These are phyloP conservation scores for Rhodofomes roseus DNA, from an alignment of 1,284 basidiomycete species.

Conservation along the genomic window DNA sequence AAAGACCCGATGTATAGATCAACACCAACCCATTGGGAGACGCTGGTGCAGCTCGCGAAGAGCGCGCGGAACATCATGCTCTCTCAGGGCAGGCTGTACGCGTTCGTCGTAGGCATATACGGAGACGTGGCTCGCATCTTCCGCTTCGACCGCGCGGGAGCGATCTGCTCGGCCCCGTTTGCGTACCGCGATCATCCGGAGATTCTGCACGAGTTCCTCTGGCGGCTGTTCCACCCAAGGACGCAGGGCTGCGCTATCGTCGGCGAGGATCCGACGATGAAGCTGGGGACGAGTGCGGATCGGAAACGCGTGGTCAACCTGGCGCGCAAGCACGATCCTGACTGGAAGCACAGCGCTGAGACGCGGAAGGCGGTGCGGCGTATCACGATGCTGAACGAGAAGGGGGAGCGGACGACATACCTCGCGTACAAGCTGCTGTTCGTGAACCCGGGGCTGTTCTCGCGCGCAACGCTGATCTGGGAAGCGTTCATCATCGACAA, in stretches of 20 bases:
- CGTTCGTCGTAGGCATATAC: constrained; percentile 13
- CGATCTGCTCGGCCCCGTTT: constrained; percentile 1
- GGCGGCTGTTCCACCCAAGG: not conserved
- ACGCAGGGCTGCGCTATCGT: not conserved
- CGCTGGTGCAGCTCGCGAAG: constrained; percentile 5
- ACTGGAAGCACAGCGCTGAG: not conserved
- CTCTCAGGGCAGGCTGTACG: constrained; percentile 9
- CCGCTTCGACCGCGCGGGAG: constrained; percentile 9
- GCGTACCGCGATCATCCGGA: not conserved
- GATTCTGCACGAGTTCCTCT: not conserved
- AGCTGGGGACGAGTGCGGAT: not conserved
- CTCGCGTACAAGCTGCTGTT: not conserved
- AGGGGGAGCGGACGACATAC: not conserved
- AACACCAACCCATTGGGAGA: not conserved
- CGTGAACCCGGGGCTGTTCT: not conserved
- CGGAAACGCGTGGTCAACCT: not conserved
- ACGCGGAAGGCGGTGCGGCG: not conserved
- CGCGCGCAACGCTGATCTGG: not conserved
- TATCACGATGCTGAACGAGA: not conserved
- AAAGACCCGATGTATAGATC: not conserved
- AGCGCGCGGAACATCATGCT: constrained; percentile 10
- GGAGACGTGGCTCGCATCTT: constrained; percentile 6
- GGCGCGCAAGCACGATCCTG: not conserved
- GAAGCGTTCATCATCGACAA: not conserved
- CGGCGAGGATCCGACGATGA: not conserved